Conservation (phyloP, 1,284 basidiomycete genomes). For the Tremellales sp. region DNA sequence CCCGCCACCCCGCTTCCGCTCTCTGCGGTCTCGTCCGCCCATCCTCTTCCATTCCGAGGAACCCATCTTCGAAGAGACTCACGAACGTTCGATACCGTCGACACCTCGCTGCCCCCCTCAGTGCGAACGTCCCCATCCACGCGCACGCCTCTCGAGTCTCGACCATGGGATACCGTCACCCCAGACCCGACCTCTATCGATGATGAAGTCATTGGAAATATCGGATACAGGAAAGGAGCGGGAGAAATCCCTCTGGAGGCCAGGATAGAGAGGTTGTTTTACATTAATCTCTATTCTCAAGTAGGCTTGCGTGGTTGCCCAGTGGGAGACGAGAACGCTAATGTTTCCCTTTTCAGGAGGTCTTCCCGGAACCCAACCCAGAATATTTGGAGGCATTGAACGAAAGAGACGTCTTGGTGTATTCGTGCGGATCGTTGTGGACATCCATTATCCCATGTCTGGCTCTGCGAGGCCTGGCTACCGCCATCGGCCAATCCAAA, state of each 20-base stretch:
- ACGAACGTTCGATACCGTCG: constrained; percentile 44
- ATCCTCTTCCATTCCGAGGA: constrained; percentile 1
- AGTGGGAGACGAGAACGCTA: background rate
- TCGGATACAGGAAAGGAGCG: constrained; percentile 46
- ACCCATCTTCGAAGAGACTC: constrained; percentile 35
- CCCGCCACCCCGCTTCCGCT: constrained; percentile 13
- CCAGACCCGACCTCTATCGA: constrained; percentile 43
- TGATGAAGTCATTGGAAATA: constrained; percentile 53
- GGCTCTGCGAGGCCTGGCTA: constrained; percentile 74
- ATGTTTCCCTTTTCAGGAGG: constrained; percentile 54
- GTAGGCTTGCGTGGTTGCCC: constrained; percentile 25
- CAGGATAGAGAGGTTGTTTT: constrained; percentile 68
- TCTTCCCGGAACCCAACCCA: constrained; percentile 80
- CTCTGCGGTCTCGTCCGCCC: background rate
- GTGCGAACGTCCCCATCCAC: too few species aligned
- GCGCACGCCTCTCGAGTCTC: too few species aligned
- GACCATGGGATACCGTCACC: constrained; percentile 4
- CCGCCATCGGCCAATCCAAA: constrained; percentile 69
- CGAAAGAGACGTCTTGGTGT: constrained; percentile 70
- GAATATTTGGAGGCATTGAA: constrained; percentile 68
- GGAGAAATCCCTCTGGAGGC: constrained; percentile 61
- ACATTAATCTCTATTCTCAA: constrained; percentile 89
- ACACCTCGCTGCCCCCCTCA: constrained; percentile 21
- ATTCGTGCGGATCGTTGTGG: constrained; percentile 90
- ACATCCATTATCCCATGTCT: constrained; percentile 92